Evolutionary conservation across 139 green algal species (phyloP), one percentile per base, ranked within the genome.

Genomic region (Choricystis sp.): DNA sequence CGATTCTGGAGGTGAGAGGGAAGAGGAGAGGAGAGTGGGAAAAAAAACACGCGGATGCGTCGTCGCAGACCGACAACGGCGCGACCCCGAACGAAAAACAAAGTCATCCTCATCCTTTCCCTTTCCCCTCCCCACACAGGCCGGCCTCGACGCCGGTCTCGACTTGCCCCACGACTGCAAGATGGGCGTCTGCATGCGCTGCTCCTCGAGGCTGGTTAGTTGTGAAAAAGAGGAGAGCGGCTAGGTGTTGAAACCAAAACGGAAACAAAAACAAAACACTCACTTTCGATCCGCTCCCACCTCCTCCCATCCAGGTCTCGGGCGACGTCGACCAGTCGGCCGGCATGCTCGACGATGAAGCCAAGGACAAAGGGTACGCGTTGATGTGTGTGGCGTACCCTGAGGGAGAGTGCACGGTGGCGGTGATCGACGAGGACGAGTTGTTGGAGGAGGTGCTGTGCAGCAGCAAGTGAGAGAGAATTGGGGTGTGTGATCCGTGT

Each of bases 141-240:
- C 72, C 23, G 83, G 81, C 0, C 64, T 88, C 59, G 86, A 94
- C 62, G 64, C 72, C 25, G 85, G 83, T 3, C 49, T 94, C 2
- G 80, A 94, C 26, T 65, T 90, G 31, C 78, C 83, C 0, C 77
- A 93, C 60, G 88, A 95, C 72, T 95, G 88, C 81, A 90, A 83
- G 60, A 85, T 95, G 68, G 88, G 88, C 29, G 85, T 94, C 2
- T 94, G 86, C 79, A 89, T 66, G 64, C 85, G 76, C 2, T 89
- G 85, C 72, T 78, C 85, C 26, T 82, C 81, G 22, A 83, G 81
- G 63, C 60, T 87, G 78, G 77, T 86, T 40, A 56, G 72, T 27
- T 20, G 4, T 5, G 29, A 21, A 19, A 27, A 21, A 29, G 4
- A 49, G 59, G 23, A 9, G n/a, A 2, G 26, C 0, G 0, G 30